Percentiles rank a stretch among this genome's conserved stretches.
phyloP scores from a whole-genome alignment of 1,284 basidiomycete species.

The Ganoderma lucidum region DNA sequence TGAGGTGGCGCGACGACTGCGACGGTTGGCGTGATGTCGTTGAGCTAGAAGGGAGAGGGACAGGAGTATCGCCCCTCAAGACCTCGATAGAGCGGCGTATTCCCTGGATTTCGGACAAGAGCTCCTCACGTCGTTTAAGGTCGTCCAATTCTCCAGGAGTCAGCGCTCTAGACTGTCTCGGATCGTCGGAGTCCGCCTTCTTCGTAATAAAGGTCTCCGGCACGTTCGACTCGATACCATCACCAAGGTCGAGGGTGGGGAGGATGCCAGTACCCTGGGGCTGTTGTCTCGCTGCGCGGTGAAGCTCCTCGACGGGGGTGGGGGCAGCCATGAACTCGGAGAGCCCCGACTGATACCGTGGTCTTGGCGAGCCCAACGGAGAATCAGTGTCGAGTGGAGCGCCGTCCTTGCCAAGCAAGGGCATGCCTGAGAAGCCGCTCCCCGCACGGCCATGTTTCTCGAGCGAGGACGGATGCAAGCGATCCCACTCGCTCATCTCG shows the following conservation, averaged over 20 bases:
- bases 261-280: conserved; percentile 64
- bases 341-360: conserved; percentile 67
- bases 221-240: conserved; percentile 75
- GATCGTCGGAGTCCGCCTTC: conserved; percentile 32
- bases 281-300: conserved; percentile 53
- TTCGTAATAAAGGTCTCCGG: conserved; percentile 67
- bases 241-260: conserved; percentile 77
- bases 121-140: conserved; percentile 69
- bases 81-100: conserved; percentile 81
- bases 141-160: conserved; percentile 61
- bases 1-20: conserved; percentile 67
- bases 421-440: conserved; percentile 60
- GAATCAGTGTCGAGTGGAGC: conserved; percentile 57
- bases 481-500: conserved; percentile 90
- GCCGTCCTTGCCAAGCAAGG: conserved; percentile 44
- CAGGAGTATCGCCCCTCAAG: conserved; percentile 72
- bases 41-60: conserved; percentile 54
- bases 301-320: conserved; percentile 63
- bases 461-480: conserved; percentile 74
- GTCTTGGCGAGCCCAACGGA: conserved; percentile 58
- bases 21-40: conserved; percentile 71
- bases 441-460: conserved; percentile 66
- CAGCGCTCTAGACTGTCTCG: conserved; percentile 45
- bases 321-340: conserved; percentile 77
- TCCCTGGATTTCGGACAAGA: conserved; percentile 78